Evolutionary conservation across 306 rosid genomes (phyloP), one percentile per base, ranked within the genome.

Genomic region (Lathyrus aphaca): DNA sequence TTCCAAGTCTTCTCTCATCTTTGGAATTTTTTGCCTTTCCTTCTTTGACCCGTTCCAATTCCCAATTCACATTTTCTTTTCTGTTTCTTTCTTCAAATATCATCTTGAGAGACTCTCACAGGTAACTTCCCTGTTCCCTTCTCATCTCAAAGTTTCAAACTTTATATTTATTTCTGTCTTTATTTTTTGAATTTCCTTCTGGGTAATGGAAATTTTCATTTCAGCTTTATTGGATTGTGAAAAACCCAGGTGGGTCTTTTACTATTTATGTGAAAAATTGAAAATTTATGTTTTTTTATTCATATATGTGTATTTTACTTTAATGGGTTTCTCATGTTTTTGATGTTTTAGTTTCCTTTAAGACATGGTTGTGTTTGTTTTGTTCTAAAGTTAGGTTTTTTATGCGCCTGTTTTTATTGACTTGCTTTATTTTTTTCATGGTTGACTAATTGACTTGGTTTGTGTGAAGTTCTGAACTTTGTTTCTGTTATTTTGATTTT

Each of bases 21-120:
- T 75, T 80, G 29, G 32, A 53, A 53, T 19, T 53, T 53, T 45
- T 64, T 42, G 62, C 74, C 69, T 32, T 71, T 15, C 63, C 84
- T 65, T 80, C 32, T 80, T 75, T 80, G 84, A 80, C 81, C 84
- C 81, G 78, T 35, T 71, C 56, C 65, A 56, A 44, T 43, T 55
- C 15, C 54, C 40, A 30, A 1, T 56, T 56, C 38, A 40, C 64
- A 74, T 30, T 44, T 17, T 25, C 13, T 9, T 54, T 51, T 38
- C 40, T 1, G 15, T 5, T 14, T 23, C 37, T n/a, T 75, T 75
- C 55, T 69, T 48, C 68, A 21, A 21, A 1, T 61, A 51, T 64
- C 45, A 50, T 67, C 48, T 60, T 4, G 18, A 66, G n/a, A n/a
- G n/a, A n/a, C n/a, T n/a, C n/a, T n/a, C n/a, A n/a, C n/a, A n/a